Percentiles rank a stretch among this genome's conserved stretches.
These are phyloP conservation scores for Beauveria varroae DNA, from an alignment of 2,329 filamentous ascomycete species.

Conservation along the genomic window DNA sequence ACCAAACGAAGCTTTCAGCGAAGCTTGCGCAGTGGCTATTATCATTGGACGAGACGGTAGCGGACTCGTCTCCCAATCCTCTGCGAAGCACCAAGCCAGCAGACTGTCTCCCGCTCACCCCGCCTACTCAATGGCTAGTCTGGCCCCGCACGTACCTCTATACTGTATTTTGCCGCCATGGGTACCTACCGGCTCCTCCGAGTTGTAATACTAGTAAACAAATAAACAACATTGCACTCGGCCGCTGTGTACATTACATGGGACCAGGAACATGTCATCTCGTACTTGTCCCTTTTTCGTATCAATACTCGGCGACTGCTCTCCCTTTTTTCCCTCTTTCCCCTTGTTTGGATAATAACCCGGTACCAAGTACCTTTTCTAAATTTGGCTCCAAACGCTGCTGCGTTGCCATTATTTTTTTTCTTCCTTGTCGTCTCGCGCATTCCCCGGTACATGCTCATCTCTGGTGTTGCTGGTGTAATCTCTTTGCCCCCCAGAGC, in stretches of 20 bases:
- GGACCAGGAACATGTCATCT: not conserved
- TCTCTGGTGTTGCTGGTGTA: not conserved
- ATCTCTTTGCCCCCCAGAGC: constrained; percentile 7
- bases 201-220: constrained; percentile 5
- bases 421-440: not conserved
- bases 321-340: not conserved
- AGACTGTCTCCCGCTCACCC: not conserved
- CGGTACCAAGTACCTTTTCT: not conserved
- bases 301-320: not conserved
- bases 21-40: not conserved
- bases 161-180: not conserved
- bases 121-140: not conserved
- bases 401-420: not conserved
- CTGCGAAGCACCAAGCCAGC: not conserved
- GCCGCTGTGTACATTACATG: not conserved
- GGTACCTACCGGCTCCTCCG: constrained; percentile 1
- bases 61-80: not conserved
- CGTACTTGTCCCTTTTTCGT: not conserved
- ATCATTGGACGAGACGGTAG: not conserved
- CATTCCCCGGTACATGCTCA: constrained; percentile 6
- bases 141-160: not conserved
- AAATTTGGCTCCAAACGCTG: not conserved
- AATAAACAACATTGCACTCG: constrained; percentile 8
- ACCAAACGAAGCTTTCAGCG: not conserved
- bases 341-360: not conserved